Evolutionary conservation across 495 filamentous ascomycete species (phyloP), one percentile per base, ranked within the genome.

Genomic region (Neurospora tetrasperma): DNA sequence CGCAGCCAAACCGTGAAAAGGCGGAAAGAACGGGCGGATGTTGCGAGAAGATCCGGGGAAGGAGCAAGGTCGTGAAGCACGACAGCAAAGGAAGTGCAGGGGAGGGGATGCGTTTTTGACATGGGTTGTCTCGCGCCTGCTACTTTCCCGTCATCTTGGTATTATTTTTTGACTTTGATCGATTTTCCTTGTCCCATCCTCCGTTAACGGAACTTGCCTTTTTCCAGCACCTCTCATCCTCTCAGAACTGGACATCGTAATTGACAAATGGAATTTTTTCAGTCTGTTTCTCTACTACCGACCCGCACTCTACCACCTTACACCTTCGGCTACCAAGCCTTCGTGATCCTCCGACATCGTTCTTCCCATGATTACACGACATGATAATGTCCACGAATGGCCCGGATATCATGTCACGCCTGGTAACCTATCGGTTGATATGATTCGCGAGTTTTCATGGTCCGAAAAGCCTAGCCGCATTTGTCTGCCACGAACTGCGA

Each of bases 381-480:
- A 66, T 66, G 54, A 66, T 66, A 62, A 35, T 62, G 54, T 62
- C 54, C 14, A 62, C 14, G 54, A 62, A 35, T 35, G 54, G 27
- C 6, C 1, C 54, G 54, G 54, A 62, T 62, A 66, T 18, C 54
- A 66, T 66, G 54, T 66, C 54, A 66, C 54, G 27, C 54, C 31
- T 66, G 54, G 54, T 9, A 35, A 66, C 54, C 31, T 18, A 9
- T 38, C 54, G 27, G 1, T 16, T 18, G 54, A 38, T 66, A 35
- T 35, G 54, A 66, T 66, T 66, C 54, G 54, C 54, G 54, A 66
- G 0, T 18, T 4, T 48, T 72, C 12, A 70, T 70, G 69, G 71
- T 38, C 71, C 69, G 71, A 43, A 27, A 46, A 73, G n/a, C 71
- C 73, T 43, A 72, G 71, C 71, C 44, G 71, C 71, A 73, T 72